A percentile compares a stretch with the other conserved stretches of the same genome.
phyloP scores from a whole-genome alignment of 2,329 filamentous ascomycete genomes.

The Monosporascus sp. region DNA sequence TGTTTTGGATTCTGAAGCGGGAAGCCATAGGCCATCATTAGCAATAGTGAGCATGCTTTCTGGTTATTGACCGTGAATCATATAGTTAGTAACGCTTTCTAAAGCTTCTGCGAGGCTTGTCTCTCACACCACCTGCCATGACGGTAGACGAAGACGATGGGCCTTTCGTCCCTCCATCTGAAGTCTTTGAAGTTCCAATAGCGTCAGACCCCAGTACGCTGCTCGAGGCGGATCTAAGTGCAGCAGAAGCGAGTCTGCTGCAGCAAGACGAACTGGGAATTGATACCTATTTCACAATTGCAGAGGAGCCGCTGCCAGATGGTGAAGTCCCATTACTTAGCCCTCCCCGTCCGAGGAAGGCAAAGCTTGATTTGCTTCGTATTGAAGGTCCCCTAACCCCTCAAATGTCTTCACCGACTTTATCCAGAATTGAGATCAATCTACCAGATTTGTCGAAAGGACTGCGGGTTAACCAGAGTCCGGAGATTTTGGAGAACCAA shows the following conservation, averaged over 20 bases:
- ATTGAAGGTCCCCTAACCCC: conserved; percentile 22
- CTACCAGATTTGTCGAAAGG: conserved; percentile 6
- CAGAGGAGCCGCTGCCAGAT: conserved; percentile 5
- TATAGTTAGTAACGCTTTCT: conserved; percentile 3
- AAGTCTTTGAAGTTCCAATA: conserved; percentile 19
- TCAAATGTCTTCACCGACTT: conserved; percentile 3
- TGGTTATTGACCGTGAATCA: neutral
- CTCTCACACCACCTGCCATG: conserved; percentile 24
- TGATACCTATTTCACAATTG: neutral
- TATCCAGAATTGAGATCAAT: conserved; percentile 3
- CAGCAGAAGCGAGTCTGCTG: conserved; percentile 14
- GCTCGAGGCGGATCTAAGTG: conserved; percentile 20
- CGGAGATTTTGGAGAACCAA: neutral
- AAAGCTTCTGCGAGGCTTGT: conserved; percentile 12
- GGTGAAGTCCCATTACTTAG: conserved; percentile 7
- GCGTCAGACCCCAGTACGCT: conserved; percentile 21
- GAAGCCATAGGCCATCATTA: conserved; percentile 4
- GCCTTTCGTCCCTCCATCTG: conserved; percentile 17
- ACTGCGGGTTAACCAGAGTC: conserved; percentile 12
- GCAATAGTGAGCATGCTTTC: conserved; percentile 6
- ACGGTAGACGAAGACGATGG: conserved; percentile 8
- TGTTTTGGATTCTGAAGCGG: conserved; percentile 5
- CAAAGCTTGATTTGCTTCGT: conserved; percentile 14
- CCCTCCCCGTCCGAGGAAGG: neutral
- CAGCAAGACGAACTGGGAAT: conserved; percentile 4